Base-by-base conservation (phyloP, 1,284 basidiomycete genomes). In the Puccinia horiana region DNA sequence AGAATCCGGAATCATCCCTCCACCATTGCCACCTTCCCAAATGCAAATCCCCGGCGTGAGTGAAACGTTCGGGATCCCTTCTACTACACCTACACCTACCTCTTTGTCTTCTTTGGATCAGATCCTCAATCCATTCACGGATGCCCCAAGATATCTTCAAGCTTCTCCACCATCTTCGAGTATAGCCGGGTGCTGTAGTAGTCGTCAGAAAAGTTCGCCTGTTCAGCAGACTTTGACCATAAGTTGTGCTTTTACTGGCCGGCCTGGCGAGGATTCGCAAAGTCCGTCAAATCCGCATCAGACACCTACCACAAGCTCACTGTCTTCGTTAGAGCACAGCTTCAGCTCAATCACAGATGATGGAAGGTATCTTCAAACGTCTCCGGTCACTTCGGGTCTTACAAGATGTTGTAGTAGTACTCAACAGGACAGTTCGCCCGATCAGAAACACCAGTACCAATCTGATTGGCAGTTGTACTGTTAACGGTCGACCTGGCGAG, bases 41-140 rank as follows among this genome's bases (percentile, higher is more conserved):
- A 69, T 69, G 42, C 65, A 69, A 69, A n/a, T 69, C 5, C 65
- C 65, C 12, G 40, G 65, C 16, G 65, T 69, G 5, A 69, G 40
- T 16, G 23, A 42, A 12, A 40, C 35, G n/a, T 42, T 47, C 42
- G 37, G 65, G 11, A 69, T 42, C 65, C 65, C 40, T 42, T 44
- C 35, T 69, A 40, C 35, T 69, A 40, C 65, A 12, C 32, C 65
- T 20, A 44, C 65, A 40, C 9, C 12, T 8, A 44, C 65, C 6
- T 69, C 65, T 18, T 69, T 29, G 20, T 69, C 65, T 47, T 69
- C 20, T 18, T 44, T 69, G 3, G 40, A 69, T 23, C 37, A 69
- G 42, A 20, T 6, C 61, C 20, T 63, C 29, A 20, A 63, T 20
- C 6, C 61, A 14, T n/a, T 69, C 42, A 1, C 65, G 4, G 65